Evolutionary conservation across 192 early-diverging fungal species (phyloP).

Genomic region (Gigaspora rosea): DNA sequence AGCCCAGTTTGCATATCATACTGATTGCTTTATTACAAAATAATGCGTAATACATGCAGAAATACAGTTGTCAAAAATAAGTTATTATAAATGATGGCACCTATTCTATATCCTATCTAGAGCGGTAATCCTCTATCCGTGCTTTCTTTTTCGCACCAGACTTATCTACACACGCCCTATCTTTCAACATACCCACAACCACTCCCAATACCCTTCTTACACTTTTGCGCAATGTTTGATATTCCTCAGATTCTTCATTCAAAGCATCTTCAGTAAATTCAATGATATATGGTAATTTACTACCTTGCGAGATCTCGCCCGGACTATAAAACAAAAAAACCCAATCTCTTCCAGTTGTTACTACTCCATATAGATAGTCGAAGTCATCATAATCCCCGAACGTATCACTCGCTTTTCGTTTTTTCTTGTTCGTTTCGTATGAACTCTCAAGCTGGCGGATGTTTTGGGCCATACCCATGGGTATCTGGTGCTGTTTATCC

Average conservation of each 20-base stretch:
- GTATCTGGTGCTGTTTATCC: background rate
- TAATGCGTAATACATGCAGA: no score
- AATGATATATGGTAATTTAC: constrained; percentile 13
- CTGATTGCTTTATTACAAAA: no score
- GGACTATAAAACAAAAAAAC: background rate
- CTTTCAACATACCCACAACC: constrained; percentile 12
- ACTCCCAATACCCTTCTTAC: background rate
- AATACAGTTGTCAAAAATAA: no score
- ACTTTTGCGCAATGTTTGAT: background rate
- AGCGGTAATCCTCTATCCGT: background rate
- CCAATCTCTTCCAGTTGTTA: background rate
- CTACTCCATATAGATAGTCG: constrained; percentile 2
- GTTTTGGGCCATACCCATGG: background rate
- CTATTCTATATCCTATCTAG: background rate
- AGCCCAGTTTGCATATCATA: no score
- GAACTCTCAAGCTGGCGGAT: background rate
- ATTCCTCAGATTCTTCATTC: background rate
- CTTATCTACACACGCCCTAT: background rate
- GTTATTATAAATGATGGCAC: no score
- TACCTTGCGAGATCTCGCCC: background rate
- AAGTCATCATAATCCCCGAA: background rate
- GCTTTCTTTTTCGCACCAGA: background rate
- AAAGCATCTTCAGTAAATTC: constrained; percentile 12
- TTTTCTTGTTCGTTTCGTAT: constrained; percentile 4
- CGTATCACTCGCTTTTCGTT: background rate